phyloP scores from a whole-genome alignment of 805 yeast genomes.

The Helenozyma baotianmanensis region DNA sequence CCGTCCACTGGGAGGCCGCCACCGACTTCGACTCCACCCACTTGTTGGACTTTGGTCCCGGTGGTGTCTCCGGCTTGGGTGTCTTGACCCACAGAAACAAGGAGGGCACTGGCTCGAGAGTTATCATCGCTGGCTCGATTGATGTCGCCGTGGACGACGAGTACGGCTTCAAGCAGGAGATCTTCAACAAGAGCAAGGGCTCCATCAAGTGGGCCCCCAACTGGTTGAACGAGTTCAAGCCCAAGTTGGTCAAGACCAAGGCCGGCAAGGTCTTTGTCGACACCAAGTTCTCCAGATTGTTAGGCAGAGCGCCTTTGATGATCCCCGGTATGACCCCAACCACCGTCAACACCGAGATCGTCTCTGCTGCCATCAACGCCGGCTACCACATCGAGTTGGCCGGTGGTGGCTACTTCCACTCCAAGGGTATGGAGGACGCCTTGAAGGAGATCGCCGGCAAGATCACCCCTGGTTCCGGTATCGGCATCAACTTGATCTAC shows the following conservation, averaged over 20 bases:
- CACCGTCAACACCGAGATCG: slow-evolving; percentile 91
- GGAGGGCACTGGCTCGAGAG: slow-evolving; percentile 96
- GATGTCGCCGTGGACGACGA: slow-evolving; percentile 71
- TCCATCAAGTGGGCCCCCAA: slow-evolving; percentile 78
- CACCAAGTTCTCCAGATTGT: slow-evolving; percentile 86
- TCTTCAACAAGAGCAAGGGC: slow-evolving; percentile 65
- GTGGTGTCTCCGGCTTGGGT: slow-evolving; percentile 96
- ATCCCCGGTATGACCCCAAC: slow-evolving; percentile 99
- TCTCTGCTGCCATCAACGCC: slow-evolving; percentile 89
- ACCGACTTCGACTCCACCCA: slow-evolving; percentile 81
- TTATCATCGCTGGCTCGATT: slow-evolving; percentile 88
- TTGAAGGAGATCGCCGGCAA: slow-evolving; percentile 62
- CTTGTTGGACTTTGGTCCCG: slow-evolving; percentile 96
- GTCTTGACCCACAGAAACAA: slow-evolving; percentile 94
- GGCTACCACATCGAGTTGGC: slow-evolving; percentile 98
- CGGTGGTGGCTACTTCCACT: slow-evolving; percentile 96
- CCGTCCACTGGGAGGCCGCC: slow-evolving; percentile 93
- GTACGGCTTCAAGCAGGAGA: slow-evolving; percentile 92
- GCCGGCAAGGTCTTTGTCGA: slow-evolving; percentile 76
- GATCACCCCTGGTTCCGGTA: slow-evolving; percentile 81
- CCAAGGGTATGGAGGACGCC: slow-evolving; percentile 67
- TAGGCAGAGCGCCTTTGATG: slow-evolving; percentile 94
- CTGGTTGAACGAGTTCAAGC: slow-evolving; percentile 87
- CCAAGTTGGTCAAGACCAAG: slow-evolving; percentile 72
- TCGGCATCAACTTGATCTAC: slow-evolving; percentile 88